A percentile compares a stretch with the other conserved stretches of the same genome.
phyloP scores from a whole-genome alignment of 345 rosid genomes.

The Angophora floribunda region DNA sequence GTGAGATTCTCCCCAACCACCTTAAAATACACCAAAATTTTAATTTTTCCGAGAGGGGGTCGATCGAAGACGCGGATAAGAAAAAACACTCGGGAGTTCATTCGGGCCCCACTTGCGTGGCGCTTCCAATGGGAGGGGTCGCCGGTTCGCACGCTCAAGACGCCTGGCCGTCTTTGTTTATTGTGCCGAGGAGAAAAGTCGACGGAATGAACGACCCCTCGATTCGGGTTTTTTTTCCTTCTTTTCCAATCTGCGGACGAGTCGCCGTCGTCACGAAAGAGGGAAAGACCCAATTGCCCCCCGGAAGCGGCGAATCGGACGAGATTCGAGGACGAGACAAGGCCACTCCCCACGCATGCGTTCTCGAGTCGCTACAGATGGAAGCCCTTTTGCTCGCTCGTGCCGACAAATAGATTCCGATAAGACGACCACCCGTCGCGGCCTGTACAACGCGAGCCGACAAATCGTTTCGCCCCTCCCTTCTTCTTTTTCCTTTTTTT shows the following conservation, averaged over 20 bases:
- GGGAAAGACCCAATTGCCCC: background rate
- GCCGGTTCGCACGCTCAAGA: background rate
- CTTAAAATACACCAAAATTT: background rate
- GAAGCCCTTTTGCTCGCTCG: background rate
- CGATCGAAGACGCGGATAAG: too few relatives aligned
- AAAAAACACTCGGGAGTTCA: background rate
- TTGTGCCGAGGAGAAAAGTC: background rate
- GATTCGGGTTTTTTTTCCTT: background rate
- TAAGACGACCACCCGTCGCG: background rate
- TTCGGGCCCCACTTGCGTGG: background rate
- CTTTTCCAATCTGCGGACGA: background rate
- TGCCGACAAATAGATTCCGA: background rate
- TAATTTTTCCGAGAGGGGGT: too few relatives aligned
- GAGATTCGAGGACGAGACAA: background rate
- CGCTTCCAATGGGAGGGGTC: background rate
- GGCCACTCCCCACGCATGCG: background rate
- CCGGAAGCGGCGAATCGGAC: background rate
- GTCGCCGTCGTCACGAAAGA: background rate
- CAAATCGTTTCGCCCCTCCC: background rate
- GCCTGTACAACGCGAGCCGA: background rate
- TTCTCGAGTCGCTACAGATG: background rate
- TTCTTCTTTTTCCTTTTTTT: accelerated
- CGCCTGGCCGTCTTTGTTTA: too few relatives aligned
- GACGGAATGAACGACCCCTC: background rate
- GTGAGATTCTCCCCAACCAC: background rate